Evolutionary conservation across 495 filamentous ascomycete genomes (phyloP), one percentile per base, ranked within the genome.

Genomic region (Hypomontagnella submonticulosa): DNA sequence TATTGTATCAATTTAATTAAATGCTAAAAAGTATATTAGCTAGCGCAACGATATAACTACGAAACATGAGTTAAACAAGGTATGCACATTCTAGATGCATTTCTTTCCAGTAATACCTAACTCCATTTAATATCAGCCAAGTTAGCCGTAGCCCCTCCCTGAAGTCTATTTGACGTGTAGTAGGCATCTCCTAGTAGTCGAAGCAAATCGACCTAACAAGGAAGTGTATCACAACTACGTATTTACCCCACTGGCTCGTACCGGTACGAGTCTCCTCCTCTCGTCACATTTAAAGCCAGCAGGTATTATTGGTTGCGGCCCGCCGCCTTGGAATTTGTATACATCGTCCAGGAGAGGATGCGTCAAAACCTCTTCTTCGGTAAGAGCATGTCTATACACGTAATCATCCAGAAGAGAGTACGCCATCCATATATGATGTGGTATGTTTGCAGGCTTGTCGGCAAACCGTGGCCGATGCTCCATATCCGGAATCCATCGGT

Each of bases 331-430:
- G 18, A 57, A 70, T 3, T 13, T 11, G 18, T 42, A 65, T 9
- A 70, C 55, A 0, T 70, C 66, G 36, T 70, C 66, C 46, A 70
- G 53, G 11, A 70, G 61, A 10, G 66, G 66, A 10, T 41, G 36
- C 10, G 41, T 15, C 18, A 43, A 20, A 30, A 44, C 40, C 43
- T 70, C 56, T 2, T 61, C 61, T 0, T 37, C 43, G 2, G 60
- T 61, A 20, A 70, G 34, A 6, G 49, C 56, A 0, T 61, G 13
- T 32, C 66, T 51, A 13, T 65, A 70, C 0, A 70, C 61, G 12
- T 65, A 62, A 4, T 70, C 66, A 9, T 70, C 66, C 27, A 70
- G 12, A 2, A 65, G 47, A 11, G 34, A 54, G 18, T 66, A 70
- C 8, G 61, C 52, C 66, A 70, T 70, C 66, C 66, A 70, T 4